Evolutionary conservation across 371 early-diverging fungal genomes (phyloP).

Genomic region (Dipsacomyces acuminosporus): DNA sequence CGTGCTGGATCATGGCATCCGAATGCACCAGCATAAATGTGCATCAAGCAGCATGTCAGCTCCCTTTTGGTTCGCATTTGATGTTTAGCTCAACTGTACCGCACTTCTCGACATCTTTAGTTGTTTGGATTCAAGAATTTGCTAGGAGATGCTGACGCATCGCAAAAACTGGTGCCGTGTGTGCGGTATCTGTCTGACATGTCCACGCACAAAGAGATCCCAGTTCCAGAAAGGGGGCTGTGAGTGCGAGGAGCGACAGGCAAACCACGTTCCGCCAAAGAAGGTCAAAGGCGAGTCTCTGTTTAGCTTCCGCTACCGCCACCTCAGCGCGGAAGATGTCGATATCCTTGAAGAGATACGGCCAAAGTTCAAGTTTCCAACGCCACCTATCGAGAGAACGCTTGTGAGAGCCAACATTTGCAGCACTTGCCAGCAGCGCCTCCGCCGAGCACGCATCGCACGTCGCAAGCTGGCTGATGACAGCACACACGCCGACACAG

Average conservation of each 20-base stretch:
- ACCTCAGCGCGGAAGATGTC: slow-evolving; percentile 40
- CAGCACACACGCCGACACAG: too few relatives aligned
- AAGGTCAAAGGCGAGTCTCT: slow-evolving; percentile 34
- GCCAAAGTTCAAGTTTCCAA: slow-evolving; percentile 26
- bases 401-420: slow-evolving; percentile 41
- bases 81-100: too few relatives aligned
- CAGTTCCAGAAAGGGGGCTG: slow-evolving; percentile 34
- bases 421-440: slow-evolving; percentile 43
- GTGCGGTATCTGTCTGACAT: slow-evolving; percentile 38
- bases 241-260: slow-evolving; percentile 21
- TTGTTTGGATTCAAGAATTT: too few relatives aligned
- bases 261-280: slow-evolving; percentile 32
- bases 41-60: too few relatives aligned
- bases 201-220: slow-evolving; percentile 26
- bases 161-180: slow-evolving; percentile 46
- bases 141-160: slow-evolving; percentile 23
- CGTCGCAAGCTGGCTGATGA: too few relatives aligned
- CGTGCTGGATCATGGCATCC: too few relatives aligned
- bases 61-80: too few relatives aligned
- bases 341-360: slow-evolving; percentile 30
- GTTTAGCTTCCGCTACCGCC: slow-evolving; percentile 43
- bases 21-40: too few relatives aligned
- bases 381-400: slow-evolving; percentile 28
- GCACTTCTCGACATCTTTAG: too few relatives aligned
- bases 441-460: slow-evolving; percentile 30